Conservation (phyloP, 306 rosid species). For the Lotus japonicus region DNA sequence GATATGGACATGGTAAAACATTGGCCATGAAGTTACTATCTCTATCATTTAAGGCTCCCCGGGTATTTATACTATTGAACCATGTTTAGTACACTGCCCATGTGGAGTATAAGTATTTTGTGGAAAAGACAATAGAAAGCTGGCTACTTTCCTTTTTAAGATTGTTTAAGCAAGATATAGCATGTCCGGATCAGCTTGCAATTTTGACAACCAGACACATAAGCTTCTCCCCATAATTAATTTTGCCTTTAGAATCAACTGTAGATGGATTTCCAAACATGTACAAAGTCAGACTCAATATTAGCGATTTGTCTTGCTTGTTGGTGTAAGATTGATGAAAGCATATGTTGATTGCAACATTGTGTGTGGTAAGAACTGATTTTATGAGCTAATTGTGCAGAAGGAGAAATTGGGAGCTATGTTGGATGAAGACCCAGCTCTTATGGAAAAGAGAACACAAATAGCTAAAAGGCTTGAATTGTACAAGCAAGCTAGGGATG, state of each 20-base stretch:
- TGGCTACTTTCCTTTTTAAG: neutral
- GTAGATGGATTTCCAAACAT: too few relatives aligned
- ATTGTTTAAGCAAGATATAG: neutral
- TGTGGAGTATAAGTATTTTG: neutral
- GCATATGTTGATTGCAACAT: neutral
- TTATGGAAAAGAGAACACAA: conserved; percentile 74
- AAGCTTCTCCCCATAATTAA: too few relatives aligned
- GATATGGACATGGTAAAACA: neutral
- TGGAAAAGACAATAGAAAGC: neutral
- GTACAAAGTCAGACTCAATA: too few relatives aligned
- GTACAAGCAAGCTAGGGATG: conserved; percentile 96
- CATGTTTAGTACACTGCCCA: neutral
- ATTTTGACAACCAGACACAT: too few relatives aligned
- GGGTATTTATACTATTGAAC: too few relatives aligned
- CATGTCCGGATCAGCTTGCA: too few relatives aligned
- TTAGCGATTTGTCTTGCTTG: neutral
- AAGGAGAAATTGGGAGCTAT: conserved; percentile 83
- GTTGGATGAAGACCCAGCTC: conserved; percentile 94
- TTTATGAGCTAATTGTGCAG: conserved; percentile 40
- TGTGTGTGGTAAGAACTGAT: neutral
- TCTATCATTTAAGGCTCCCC: too few relatives aligned
- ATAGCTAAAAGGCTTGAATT: conserved; percentile 88
- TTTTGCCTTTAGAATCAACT: too few relatives aligned
- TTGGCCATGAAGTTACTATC: neutral
- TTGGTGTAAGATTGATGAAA: neutral